A percentile compares a stretch with the other conserved stretches of the same genome.
Conservation (phyloP, 2,329 filamentous ascomycete species). For the Pestalotiopsis sp. region DNA sequence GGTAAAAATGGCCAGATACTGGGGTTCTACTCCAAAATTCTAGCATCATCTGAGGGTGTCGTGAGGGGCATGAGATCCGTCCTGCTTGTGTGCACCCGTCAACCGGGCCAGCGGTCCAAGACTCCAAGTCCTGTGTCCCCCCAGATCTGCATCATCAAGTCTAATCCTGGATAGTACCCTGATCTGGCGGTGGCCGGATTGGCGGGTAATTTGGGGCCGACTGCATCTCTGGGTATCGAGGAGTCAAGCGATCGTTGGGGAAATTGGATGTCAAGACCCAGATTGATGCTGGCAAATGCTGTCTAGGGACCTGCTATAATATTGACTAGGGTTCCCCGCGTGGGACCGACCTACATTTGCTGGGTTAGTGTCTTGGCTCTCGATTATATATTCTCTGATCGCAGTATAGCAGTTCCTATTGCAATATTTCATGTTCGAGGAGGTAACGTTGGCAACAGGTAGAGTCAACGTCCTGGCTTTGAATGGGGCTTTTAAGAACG, state of each 20-base stretch:
- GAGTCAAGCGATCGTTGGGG: neutral
- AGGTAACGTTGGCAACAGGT: no score
- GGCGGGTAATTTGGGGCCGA: conserved; percentile 12
- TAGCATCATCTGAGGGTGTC: neutral
- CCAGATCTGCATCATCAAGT: neutral
- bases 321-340: neutral
- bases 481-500: no score
- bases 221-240: neutral
- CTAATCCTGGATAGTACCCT: neutral
- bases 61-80: neutral
- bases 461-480: no score
- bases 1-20: neutral
- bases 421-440: no score
- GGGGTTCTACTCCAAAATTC: neutral
- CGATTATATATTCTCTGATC: neutral
- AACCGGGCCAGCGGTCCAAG: neutral
- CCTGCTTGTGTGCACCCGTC: neutral
- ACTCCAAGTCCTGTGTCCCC: neutral
- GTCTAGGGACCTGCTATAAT: neutral
- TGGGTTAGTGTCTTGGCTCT: neutral
- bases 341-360: neutral
- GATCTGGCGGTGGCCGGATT: neutral
- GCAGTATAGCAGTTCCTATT: neutral
- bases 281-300: neutral
- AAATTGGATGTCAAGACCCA: neutral